Evolutionary conservation across 148 eudicot genomes (phyloP).

Genomic region (Euryodendron excelsum): DNA sequence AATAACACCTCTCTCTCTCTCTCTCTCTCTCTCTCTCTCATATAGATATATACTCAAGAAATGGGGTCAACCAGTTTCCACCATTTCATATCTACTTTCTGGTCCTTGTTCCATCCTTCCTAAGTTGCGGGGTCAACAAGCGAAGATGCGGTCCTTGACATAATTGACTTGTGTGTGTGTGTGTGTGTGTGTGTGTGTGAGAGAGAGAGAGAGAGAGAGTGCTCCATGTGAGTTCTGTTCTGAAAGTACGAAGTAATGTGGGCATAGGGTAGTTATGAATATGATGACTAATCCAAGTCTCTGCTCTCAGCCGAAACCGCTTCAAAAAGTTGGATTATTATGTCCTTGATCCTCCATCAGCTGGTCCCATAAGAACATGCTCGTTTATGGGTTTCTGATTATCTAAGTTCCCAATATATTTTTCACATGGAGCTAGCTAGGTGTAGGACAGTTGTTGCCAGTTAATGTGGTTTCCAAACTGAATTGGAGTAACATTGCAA

Average conservation of each 20-base stretch:
- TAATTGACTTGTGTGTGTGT: conserved; percentile 7
- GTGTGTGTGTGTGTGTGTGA: neutral
- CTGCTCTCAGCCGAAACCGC: neutral
- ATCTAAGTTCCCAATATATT: neutral
- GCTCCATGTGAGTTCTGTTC: neutral
- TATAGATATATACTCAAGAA: neutral
- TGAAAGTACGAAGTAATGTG: conserved; percentile 14
- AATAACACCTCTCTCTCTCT: neutral
- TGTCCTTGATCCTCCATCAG: neutral
- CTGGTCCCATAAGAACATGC: conserved; percentile 12
- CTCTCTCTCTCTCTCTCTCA: neutral
- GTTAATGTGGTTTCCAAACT: too few species aligned
- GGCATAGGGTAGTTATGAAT: neutral
- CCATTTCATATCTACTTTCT: neutral
- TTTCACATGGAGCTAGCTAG: neutral
- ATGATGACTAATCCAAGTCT: neutral
- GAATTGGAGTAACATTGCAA: too few species aligned
- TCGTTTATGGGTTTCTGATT: neutral
- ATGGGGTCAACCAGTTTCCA: conserved; percentile 5
- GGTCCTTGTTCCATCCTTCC: conserved; percentile 3
- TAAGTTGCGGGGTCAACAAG: conserved; percentile 35
- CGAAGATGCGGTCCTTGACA: conserved; percentile 16
- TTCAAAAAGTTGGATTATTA: neutral
- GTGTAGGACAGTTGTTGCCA: too few species aligned
- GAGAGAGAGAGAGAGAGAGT: neutral